Evolutionary conservation across 1,284 basidiomycete species (phyloP).

Genomic region (Rhizopogon parksii): DNA sequence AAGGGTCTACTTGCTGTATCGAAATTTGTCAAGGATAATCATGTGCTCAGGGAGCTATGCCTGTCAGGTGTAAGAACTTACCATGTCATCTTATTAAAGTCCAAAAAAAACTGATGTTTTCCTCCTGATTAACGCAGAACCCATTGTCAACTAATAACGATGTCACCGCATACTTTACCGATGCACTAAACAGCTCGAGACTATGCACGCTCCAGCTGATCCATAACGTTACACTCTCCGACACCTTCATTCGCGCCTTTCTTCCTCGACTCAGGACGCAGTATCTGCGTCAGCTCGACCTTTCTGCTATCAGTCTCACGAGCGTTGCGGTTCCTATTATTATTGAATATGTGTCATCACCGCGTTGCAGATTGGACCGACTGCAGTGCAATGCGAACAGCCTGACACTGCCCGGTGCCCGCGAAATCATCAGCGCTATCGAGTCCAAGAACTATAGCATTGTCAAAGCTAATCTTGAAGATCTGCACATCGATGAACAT

Average conservation of each 20-base stretch:
- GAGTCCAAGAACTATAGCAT: constrained; percentile 42
- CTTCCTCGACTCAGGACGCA: constrained; percentile 40
- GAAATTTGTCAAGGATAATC: constrained; percentile 44
- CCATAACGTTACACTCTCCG: constrained; percentile 28
- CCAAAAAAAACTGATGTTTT: not conserved
- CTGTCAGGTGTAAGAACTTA: constrained; percentile 51
- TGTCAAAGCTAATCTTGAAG: constrained; percentile 44
- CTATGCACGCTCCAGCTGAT: constrained; percentile 27
- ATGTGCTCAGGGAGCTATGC: constrained; percentile 41
- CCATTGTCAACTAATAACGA: constrained; percentile 18
- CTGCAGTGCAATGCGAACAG: constrained; percentile 28
- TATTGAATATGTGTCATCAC: constrained; percentile 44
- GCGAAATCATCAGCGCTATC: constrained; percentile 38
- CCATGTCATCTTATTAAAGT: constrained; percentile 23
- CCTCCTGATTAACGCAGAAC: constrained; percentile 17
- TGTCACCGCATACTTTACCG: constrained; percentile 27
- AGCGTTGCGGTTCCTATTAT: constrained; percentile 37
- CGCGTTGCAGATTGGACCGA: constrained; percentile 24
- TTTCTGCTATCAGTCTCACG: constrained; percentile 49
- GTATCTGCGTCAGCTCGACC: constrained; percentile 46
- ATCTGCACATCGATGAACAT: constrained; percentile 23
- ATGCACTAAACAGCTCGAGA: constrained; percentile 25
- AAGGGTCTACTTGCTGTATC: constrained; percentile 47
- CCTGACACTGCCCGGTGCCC: constrained; percentile 29
- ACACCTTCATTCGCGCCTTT: constrained; percentile 46